Evolutionary conservation across 345 rosid species (phyloP), one percentile per base, ranked within the genome.

Genomic region (Cardamine occulta): DNA sequence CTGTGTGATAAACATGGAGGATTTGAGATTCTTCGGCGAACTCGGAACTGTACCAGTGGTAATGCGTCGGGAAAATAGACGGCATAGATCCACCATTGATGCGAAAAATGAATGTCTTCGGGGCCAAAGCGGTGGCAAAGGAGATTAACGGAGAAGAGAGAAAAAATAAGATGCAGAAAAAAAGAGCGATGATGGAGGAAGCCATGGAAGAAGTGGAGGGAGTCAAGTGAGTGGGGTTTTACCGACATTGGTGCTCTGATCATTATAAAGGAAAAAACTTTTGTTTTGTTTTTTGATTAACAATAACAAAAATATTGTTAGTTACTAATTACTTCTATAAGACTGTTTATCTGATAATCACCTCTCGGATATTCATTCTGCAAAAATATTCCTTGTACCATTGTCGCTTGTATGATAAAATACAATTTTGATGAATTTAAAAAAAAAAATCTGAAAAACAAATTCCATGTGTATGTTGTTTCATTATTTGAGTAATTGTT

Each of bases 31-130:
- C 79, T 7, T 81, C 75, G n/a, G 88, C 77, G 83, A 90, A 88
- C 82, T 90, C 92, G 54, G 92, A 78, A 49, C 83, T 58, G 82
- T 92, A 92, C 99, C 97, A 95, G 79, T 92, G 87, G 79, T 80
- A 84, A 78, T 89, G 97, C 1, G 97, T 83, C 24, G 92, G 91
- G 86, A 90, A 95, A 60, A 91, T 48, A 66, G 97, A 86, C 2
- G 97, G 97, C 78, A 88, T 95, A 13, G 91, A 84, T 40, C 79
- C 64, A 24, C 86, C 74, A 53, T 92, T 91, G n/a, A 95, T 82
- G 7, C 92, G 89, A 74, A 92, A 32, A 57, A 88, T 92, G 85
- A 80, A 95, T 51, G 98, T 91, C 21, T 83, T 87, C 5, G 73
- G 44, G 14, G 82, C 28, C 44, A 57, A 64, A 12, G 14, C 9